Evolutionary conservation across 805 yeast genomes (phyloP).

Genomic region (Candida maltosa): DNA sequence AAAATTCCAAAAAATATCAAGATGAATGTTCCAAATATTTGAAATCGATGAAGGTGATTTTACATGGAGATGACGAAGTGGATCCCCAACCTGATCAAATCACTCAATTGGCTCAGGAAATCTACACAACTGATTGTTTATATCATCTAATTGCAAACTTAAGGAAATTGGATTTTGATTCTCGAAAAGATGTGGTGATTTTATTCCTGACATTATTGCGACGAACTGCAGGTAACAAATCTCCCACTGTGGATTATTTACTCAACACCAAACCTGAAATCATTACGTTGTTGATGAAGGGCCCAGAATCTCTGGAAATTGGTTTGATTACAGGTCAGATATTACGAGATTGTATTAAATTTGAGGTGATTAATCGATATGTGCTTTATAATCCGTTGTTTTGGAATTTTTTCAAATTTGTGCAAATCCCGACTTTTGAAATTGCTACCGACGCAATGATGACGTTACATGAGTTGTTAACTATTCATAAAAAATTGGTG

Average conservation of each 20-base stretch:
- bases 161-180: slow-evolving; percentile 77
- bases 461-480: slow-evolving; percentile 67
- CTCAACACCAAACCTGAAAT: slow-evolving; percentile 59
- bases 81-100: slow-evolving; percentile 67
- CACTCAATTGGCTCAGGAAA: slow-evolving; percentile 74
- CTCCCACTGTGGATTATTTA: slow-evolving; percentile 86
- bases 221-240: slow-evolving; percentile 69
- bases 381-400: slow-evolving; percentile 58
- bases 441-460: slow-evolving; percentile 86
- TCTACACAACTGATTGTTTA: slow-evolving; percentile 68
- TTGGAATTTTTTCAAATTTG: slow-evolving; percentile 83
- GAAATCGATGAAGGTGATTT: slow-evolving; percentile 58
- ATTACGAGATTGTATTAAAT: slow-evolving; percentile 79
- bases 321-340: slow-evolving; percentile 76
- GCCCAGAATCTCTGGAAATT: slow-evolving; percentile 71
- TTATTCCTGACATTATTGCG: slow-evolving; percentile 75
- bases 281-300: slow-evolving; percentile 56
- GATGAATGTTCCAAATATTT: slow-evolving; percentile 73
- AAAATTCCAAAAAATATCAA: slow-evolving; percentile 44
- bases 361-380: slow-evolving; percentile 63
- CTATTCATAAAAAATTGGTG: slow-evolving; percentile 65
- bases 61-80: slow-evolving; percentile 59
- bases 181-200: slow-evolving; percentile 76
- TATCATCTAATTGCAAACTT: slow-evolving; percentile 58
- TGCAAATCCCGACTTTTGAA: slow-evolving; percentile 76